Percentiles rank a stretch among this genome's conserved stretches.
phyloP scores from a whole-genome alignment of 1,284 basidiomycete species.

The Inonotus obliquus region DNA sequence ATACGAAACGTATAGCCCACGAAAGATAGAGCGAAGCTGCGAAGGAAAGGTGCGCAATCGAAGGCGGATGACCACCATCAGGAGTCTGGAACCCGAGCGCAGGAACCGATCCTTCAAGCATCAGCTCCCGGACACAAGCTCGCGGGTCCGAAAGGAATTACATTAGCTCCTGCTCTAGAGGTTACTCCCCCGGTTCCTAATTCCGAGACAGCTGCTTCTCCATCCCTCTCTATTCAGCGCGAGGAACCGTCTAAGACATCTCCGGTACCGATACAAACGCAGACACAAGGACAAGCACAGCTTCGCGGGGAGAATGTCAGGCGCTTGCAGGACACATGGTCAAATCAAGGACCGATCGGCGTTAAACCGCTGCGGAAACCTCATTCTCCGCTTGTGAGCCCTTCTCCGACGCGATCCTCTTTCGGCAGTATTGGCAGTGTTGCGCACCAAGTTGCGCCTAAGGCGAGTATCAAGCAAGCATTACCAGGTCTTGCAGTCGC shows the following conservation, averaged over 20 bases:
- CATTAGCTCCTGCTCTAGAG: background rate
- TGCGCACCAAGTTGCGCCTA: slow-evolving; percentile 21
- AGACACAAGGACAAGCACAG: no score
- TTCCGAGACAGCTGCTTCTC: background rate
- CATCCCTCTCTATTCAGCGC: background rate
- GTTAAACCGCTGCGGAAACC: slow-evolving; percentile 25
- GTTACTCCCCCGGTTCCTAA: background rate
- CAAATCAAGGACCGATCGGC: slow-evolving; percentile 30
- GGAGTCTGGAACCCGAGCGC: background rate
- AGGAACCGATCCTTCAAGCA: background rate
- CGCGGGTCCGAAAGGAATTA: background rate
- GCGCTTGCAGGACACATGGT: slow-evolving; percentile 30
- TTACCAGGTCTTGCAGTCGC: slow-evolving; percentile 35
- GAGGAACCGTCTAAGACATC: slow-evolving; percentile 8
- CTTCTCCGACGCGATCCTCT: slow-evolving; percentile 10
- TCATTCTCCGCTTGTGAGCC: slow-evolving; percentile 1
- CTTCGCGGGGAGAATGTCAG: slow-evolving; percentile 17
- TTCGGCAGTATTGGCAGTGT: background rate
- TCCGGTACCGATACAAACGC: background rate
- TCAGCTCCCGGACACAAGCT: background rate
- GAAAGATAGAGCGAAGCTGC: slow-evolving; percentile 60
- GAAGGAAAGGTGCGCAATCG: slow-evolving; percentile 37
- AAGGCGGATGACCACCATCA: background rate
- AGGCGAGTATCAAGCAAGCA: slow-evolving; percentile 31
- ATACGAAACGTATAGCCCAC: slow-evolving; percentile 55